Base-by-base conservation (phyloP, 1,284 basidiomycete genomes). In the Apiotrichum sp. region DNA sequence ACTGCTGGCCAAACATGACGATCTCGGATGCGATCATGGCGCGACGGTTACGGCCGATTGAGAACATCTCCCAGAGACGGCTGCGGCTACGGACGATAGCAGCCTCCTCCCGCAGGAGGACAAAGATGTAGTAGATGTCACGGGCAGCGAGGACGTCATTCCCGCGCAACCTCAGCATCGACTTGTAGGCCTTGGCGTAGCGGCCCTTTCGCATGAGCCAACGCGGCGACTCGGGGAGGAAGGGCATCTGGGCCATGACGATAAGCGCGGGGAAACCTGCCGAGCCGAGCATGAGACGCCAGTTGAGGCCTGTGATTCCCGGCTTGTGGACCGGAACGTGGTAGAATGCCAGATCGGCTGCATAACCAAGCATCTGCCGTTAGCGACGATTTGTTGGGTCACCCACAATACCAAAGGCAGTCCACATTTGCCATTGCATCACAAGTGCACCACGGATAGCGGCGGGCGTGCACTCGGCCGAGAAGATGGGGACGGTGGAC, bases 381-480 rank as follows among this genome's bases (percentile, higher is more conserved):
- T 46, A 53, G 51, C 3, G 29, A 43, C 16, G 58, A 56, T 1
- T 41, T 54, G 38, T 56, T 52, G 14, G 58, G 32, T 35, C 34
- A 14, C 33, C 16, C 9, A 64, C 52, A 45, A 64, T 64, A 47
- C 62, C 62, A 29, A 62, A 52, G 33, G 47, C 39, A 62, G 49
- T 52, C 6, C 44, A 41, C 11, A 22, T 6, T 7, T 9, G 32
- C 61, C 29, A 50, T 36, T 13, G 44, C 31, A 85, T 85, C 43
- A 88, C 86, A 48, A 88, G 77, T 68, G 83, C 84, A 8, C 87
- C 87, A 56, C 87, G 82, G 10, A 89, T 84, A 16, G 45, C 51
- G 3, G 54, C 32, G 16, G 54, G 54, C 3, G 54, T 36, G 39
- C 45, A 47, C 39, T 70, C 69, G 16, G 72, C 59, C 39, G 71